These are phyloP conservation scores for Lotus japonicus DNA, from an alignment of 306 rosid genomes.

Conservation along the genomic window DNA sequence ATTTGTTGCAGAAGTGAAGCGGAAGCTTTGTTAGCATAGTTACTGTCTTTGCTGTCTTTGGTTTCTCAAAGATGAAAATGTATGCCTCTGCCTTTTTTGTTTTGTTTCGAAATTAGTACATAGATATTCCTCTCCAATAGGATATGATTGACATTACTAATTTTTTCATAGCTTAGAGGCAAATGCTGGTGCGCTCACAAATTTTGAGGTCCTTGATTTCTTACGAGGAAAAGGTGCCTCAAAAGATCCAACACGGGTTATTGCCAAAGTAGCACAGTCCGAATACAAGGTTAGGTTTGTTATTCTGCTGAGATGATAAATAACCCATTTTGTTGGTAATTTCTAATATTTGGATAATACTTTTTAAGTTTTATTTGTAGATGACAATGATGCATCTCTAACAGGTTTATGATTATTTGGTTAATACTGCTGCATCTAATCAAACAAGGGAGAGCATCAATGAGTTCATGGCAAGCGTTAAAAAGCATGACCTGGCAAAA, in stretches of 20 bases:
- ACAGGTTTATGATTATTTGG: constrained; percentile 72
- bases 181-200: constrained; percentile 55
- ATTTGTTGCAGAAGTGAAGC: no score
- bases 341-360: not conserved
- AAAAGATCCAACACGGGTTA: constrained; percentile 52
- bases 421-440: constrained; percentile 39
- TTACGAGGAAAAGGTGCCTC: constrained; percentile 71
- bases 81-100: constrained; percentile 14
- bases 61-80: constrained; percentile 43
- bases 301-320: not conserved
- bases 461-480: constrained; percentile 45
- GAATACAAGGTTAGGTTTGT: constrained; percentile 58
- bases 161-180: constrained; percentile 41
- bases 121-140: no score
- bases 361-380: not conserved
- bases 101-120: not conserved
- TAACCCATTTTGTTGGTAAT: not conserved
- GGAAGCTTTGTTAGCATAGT: not conserved
- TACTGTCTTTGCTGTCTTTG: not conserved
- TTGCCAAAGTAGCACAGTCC: constrained; percentile 52
- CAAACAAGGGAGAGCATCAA: constrained; percentile 50
- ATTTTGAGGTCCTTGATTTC: constrained; percentile 69
- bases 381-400: not conserved
- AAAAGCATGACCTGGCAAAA: constrained; percentile 50
- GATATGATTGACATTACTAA: no score